Evolutionary conservation across 2,329 filamentous ascomycete genomes (phyloP), one percentile per base, ranked within the genome.

Genomic region (Colletotrichum trifolii): DNA sequence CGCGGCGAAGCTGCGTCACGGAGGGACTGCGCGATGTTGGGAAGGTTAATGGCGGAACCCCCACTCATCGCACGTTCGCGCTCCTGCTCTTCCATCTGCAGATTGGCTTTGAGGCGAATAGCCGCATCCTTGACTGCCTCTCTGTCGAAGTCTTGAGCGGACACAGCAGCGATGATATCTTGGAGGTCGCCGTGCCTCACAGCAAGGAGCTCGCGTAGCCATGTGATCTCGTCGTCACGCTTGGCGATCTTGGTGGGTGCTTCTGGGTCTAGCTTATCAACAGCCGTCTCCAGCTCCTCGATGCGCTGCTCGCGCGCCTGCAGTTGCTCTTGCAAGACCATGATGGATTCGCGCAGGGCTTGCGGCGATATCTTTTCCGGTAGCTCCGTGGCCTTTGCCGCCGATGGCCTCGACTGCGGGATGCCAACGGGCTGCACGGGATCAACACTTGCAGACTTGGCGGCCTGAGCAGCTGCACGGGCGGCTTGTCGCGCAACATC

Each of bases 81-180:
- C 78, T 97, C 94, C 75, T 97, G 93, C 75, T 96, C 92, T 77
- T 99, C 95, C 96, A 99, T 99, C 75, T 98, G 93, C 40, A 99
- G 83, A 73, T 97, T 97, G 12, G 96, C 93, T 75, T 93, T 93
- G 66, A 99, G 89, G 57, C 96, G 91, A 71, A 98, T 98, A 40
- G 93, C 92, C 6, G 94, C 94, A 74, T 98, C 94, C 71, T 92
- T 92, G 68, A 97, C 91, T 6, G 87, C 85, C 67, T 93, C 88
- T 62, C 88, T 87, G 76, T 98, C 90, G 74, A 92, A 96, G 34
- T 85, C 82, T 5, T 94, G 90, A 67, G 89, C 85, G 3, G 91
- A 90, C 35, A 98, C 84, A 6, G 91, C 89, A 54, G 85, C 85
- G 74, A 98, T 95, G 66, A 99, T 93, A 74, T 99, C 96, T 70